Percentiles rank a stretch among this genome's conserved stretches.
Evolutionary conservation across 225 moss, liverwort and hornwort genomes (phyloP).

Genomic region (Sphagnum contortum): DNA sequence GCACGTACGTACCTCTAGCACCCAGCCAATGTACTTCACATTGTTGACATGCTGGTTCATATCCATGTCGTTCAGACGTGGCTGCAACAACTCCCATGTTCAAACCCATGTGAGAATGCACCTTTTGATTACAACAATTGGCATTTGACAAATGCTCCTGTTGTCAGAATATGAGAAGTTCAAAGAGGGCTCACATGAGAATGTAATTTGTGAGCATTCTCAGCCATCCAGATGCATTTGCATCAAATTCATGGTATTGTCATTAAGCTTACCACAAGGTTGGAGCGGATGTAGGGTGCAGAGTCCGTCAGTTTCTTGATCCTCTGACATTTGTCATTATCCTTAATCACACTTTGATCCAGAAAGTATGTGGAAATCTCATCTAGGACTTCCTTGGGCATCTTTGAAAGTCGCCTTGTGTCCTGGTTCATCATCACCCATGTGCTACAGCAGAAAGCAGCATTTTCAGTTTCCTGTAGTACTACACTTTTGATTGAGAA

Average conservation of each 20-base stretch:
- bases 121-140: no score
- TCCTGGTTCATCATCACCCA: conserved; percentile 95
- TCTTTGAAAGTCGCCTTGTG: conserved; percentile 76
- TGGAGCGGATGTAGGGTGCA: conserved; percentile 61
- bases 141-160: no score
- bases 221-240: no score
- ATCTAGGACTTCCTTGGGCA: conserved; percentile 66
- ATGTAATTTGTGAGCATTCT: no score
- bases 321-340: conserved; percentile 49
- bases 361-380: conserved; percentile 76
- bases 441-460: conserved; percentile 33
- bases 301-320: conserved; percentile 64
- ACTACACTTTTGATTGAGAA: no score
- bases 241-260: no score
- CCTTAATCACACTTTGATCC: conserved; percentile 45
- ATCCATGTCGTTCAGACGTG: conserved; percentile 78
- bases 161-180: no score
- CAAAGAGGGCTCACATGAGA: no score
- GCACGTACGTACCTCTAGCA: conserved; percentile 50
- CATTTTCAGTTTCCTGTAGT: no score
- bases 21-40: conserved; percentile 91
- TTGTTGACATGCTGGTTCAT: conserved; percentile 97
- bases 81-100: conserved; percentile 25
- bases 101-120: no score
- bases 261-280: conserved; percentile 48